Evolutionary conservation across 208 protist genomes (phyloP).

Genomic region (Entamoeba histolytica): DNA sequence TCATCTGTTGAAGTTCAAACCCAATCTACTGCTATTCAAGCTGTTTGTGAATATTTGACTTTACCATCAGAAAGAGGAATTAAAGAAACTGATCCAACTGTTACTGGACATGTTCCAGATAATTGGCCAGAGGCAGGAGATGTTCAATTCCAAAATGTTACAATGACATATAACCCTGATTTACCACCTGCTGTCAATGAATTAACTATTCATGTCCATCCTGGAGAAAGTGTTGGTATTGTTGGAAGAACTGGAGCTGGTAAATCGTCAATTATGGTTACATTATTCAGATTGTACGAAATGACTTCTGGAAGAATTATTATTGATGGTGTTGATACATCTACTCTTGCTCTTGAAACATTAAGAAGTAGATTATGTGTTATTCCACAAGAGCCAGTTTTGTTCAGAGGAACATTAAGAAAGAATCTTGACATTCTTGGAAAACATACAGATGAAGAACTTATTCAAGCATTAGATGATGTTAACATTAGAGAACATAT

Average conservation of each 20-base stretch:
- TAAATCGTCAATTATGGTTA: constrained; percentile 25
- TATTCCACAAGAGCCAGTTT: constrained; percentile 34
- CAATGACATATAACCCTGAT: neutral
- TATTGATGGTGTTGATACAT: constrained; percentile 30
- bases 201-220: constrained; percentile 14
- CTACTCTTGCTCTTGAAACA: constrained; percentile 6
- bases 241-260: constrained; percentile 38
- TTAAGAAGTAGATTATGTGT: constrained; percentile 23
- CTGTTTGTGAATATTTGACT: neutral
- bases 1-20: neutral
- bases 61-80: neutral
- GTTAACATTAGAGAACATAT: constrained; percentile 10
- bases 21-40: neutral
- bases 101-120: neutral
- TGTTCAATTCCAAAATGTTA: neutral
- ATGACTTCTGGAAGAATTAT: constrained; percentile 6
- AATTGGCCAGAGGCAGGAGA: neutral
- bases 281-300: constrained; percentile 32
- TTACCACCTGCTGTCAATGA: constrained; percentile 10
- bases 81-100: neutral
- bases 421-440: constrained; percentile 28
- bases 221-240: constrained; percentile 32
- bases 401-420: constrained; percentile 30
- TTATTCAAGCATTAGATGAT: constrained; percentile 12
- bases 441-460: constrained; percentile 15